Evolutionary conservation across 495 filamentous ascomycete species (phyloP), one percentile per base, ranked within the genome.

Genomic region (Ascobolus immersus): DNA sequence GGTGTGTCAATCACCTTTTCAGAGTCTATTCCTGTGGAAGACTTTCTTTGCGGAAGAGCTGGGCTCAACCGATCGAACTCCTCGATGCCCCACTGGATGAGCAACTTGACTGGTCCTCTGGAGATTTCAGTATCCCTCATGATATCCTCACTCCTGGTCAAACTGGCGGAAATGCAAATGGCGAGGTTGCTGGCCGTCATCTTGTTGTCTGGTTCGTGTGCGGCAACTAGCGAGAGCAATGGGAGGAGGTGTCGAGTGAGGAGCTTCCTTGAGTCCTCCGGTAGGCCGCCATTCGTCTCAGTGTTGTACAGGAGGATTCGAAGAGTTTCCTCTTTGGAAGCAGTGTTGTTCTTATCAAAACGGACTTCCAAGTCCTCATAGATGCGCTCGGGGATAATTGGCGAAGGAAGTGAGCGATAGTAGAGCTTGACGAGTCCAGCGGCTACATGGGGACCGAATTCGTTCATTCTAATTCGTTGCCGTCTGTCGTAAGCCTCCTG

Each of bases 351-450:
- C 35, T 3, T 29, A 33, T 14, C 34, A 15, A n/a, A 18, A 5
- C 17, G 34, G 13, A 20, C 12, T 24, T 37, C 24, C 17, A 50
- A 35, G 7, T 28, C 34, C 13, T 41, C 39, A 39, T 67, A 67
- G 34, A 39, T 46, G 14, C 50, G 47, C 14, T 42, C 43, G 0
- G 64, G 58, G 35, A 67, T 56, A 33, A 67, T 44, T 5, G 63
- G 63, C 30, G 59, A 52, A 10, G 54, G 54, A 1, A 67, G 55
- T 31, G 59, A 59, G 8, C 60, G 50, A 38, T 67, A 67, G 58
- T 65, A 67, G 5, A 55, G 23, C 42, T 67, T 67, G 41, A 67
- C 59, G 21, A 67, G 32, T 10, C 46, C 56, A 2, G 63, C 59
- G 4, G 60, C 61, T 19, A 56, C 51, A 35, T 58, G 55, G 7